phyloP scores from a whole-genome alignment of 2,329 filamentous ascomycete species.

The Xylaria sp. region DNA sequence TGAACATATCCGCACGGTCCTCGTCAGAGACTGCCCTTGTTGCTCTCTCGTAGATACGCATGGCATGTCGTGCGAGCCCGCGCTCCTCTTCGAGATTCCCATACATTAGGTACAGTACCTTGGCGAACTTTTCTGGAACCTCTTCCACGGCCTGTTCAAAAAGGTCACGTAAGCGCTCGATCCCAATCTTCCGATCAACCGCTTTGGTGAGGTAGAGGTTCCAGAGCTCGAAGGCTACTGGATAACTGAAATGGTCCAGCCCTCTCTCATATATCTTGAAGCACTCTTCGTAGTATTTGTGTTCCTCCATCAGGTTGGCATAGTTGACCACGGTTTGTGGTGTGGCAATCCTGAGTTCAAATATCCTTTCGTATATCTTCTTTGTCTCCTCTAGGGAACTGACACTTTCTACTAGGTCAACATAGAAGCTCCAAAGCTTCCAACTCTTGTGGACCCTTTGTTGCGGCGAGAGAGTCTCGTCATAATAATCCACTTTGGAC shows the following conservation, averaged over 20 bases:
- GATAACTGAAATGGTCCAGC: slow-evolving; percentile 97
- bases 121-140: slow-evolving; percentile 94
- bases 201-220: slow-evolving; percentile 98
- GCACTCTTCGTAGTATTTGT: slow-evolving; percentile 95
- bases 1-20: slow-evolving; percentile 96
- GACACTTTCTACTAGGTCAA: slow-evolving; percentile 96
- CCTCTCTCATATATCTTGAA: slow-evolving; percentile 98
- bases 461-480: slow-evolving; percentile 91
- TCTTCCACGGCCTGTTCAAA: slow-evolving; percentile 98
- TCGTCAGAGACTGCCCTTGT: slow-evolving; percentile 95
- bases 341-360: slow-evolving; percentile 96
- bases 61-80: slow-evolving; percentile 92
- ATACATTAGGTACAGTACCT: slow-evolving; percentile 97
- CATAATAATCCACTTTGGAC: slow-evolving; percentile 99
- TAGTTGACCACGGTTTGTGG: slow-evolving; percentile 99
- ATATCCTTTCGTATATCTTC: slow-evolving; percentile 96
- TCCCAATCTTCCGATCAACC: slow-evolving; percentile 93
- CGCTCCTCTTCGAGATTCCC: slow-evolving; percentile 96
- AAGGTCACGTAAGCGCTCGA: slow-evolving; percentile 91
- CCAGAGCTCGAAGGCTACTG: slow-evolving; percentile 98
- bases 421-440: slow-evolving; percentile 99
- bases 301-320: slow-evolving; percentile 92
- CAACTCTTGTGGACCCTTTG: slow-evolving; percentile 98
- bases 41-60: slow-evolving; percentile 98
- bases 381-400: slow-evolving; percentile 90